Percentiles rank a stretch among this genome's conserved stretches.
Conservation (phyloP, 768 basidiomycete species). For the Collybia nuda region DNA sequence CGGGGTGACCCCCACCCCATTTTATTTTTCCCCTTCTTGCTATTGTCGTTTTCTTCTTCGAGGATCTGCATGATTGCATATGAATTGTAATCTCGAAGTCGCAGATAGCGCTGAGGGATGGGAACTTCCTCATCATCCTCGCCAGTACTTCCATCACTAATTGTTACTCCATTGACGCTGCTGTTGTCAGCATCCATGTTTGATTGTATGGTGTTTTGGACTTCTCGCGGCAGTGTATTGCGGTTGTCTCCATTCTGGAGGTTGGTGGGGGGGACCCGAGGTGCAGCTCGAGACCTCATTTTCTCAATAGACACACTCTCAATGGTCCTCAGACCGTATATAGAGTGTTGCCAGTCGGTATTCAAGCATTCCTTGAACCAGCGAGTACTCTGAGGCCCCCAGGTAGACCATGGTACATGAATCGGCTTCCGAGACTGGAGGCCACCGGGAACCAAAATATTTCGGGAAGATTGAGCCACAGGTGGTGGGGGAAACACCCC, state of each 20-base stretch:
- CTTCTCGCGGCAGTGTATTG: not conserved
- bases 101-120: slow-evolving; percentile 20
- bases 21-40: slow-evolving; percentile 26
- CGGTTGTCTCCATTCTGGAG: not conserved
- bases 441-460: not conserved
- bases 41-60: slow-evolving; percentile 8
- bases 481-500: not conserved
- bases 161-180: not conserved
- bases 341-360: slow-evolving; percentile 57
- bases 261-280: no score
- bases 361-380: slow-evolving; percentile 52
- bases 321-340: slow-evolving; percentile 49
- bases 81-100: slow-evolving; percentile 39
- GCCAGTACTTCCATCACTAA: not conserved
- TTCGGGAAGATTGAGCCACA: not conserved
- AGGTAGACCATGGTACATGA: slow-evolving; percentile 44
- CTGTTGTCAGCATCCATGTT: no score
- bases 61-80: slow-evolving; percentile 20
- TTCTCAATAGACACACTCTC: slow-evolving; percentile 33
- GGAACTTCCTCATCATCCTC: slow-evolving; percentile 1
- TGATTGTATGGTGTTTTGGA: not conserved
- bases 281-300: not conserved
- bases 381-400: slow-evolving; percentile 52
- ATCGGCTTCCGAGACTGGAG: not conserved
- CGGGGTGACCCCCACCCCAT: slow-evolving; percentile 28